Evolutionary conservation across 306 rosid genomes (phyloP).

Genomic region (Parietaria judaica): DNA sequence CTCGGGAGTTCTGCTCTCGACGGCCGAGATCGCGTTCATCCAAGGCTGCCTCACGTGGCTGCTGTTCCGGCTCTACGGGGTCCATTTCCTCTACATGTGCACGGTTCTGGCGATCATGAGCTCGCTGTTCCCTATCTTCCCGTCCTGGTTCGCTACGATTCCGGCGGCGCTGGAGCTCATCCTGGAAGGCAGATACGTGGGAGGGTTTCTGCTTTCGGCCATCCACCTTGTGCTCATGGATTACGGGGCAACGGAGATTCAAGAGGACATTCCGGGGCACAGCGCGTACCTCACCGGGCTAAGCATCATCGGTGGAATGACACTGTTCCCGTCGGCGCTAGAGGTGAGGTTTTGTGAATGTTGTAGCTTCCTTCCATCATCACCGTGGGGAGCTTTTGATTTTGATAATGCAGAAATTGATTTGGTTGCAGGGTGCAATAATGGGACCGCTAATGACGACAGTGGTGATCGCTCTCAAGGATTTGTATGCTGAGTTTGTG

Average conservation of each 20-base stretch:
- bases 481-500: conserved; percentile 85
- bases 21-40: conserved; percentile 77
- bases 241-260: conserved; percentile 70
- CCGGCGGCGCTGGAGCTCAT: conserved; percentile 78
- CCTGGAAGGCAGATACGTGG: conserved; percentile 72
- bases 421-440: conserved; percentile 66
- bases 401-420: not conserved
- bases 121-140: conserved; percentile 76
- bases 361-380: too few relatives aligned
- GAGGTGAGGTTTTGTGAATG: conserved; percentile 44
- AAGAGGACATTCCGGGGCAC: conserved; percentile 79
- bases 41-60: conserved; percentile 98
- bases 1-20: conserved; percentile 80
- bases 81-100: conserved; percentile 90
- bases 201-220: conserved; percentile 42
- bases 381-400: too few relatives aligned
- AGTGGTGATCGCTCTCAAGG: conserved; percentile 83
- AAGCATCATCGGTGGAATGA: conserved; percentile 96
- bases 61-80: conserved; percentile 54
- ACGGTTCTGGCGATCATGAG: conserved; percentile 73
- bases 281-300: conserved; percentile 88
- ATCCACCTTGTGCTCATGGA: conserved; percentile 80
- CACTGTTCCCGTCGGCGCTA: conserved; percentile 81
- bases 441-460: conserved; percentile 98
- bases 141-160: conserved; percentile 68